A percentile compares a stretch with the other conserved stretches of the same genome.
phyloP scores from a whole-genome alignment of 768 basidiomycete species.

The Mycena galopus region DNA sequence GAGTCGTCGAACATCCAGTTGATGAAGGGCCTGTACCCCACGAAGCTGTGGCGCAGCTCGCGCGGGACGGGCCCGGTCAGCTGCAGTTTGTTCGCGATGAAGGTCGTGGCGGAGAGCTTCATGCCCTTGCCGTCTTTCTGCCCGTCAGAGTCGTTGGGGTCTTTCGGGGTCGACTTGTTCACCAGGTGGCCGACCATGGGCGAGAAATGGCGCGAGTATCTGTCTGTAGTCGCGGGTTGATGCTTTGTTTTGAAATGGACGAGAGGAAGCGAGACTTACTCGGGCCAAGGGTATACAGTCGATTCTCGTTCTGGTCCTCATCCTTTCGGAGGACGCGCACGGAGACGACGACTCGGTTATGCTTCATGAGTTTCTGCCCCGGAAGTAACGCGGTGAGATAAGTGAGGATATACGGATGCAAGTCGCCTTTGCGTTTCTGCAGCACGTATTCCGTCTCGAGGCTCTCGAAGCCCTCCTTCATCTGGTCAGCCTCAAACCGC shows the following conservation, averaged over 20 bases:
- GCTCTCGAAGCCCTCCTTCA: conserved; percentile 39
- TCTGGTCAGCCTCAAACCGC: conserved; percentile 38
- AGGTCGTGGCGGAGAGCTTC: conserved; percentile 46
- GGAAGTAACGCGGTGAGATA: conserved; percentile 44
- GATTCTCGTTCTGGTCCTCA: conserved; percentile 40
- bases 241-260: background rate
- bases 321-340: conserved; percentile 49
- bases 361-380: conserved; percentile 43
- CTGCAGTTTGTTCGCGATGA: conserved; percentile 60
- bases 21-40: conserved; percentile 57
- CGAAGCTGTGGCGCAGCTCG: conserved; percentile 50
- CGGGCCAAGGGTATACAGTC: conserved; percentile 56
- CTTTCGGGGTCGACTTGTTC: conserved; percentile 32
- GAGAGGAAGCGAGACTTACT: conserved; percentile 39
- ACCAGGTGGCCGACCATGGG: conserved; percentile 56
- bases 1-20: conserved; percentile 54
- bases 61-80: conserved; percentile 58
- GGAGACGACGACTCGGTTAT: conserved; percentile 42
- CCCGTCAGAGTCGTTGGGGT: conserved; percentile 28
- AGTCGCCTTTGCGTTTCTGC: conserved; percentile 47
- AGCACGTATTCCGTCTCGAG: conserved; percentile 46
- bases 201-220: conserved; percentile 54
- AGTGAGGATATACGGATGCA: conserved; percentile 42
- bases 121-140: conserved; percentile 30
- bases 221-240: conserved; percentile 38